Percentiles rank a stretch among this genome's conserved stretches.
phyloP scores from a whole-genome alignment of 2,329 filamentous ascomycete species.

The Leptographium procerum region DNA sequence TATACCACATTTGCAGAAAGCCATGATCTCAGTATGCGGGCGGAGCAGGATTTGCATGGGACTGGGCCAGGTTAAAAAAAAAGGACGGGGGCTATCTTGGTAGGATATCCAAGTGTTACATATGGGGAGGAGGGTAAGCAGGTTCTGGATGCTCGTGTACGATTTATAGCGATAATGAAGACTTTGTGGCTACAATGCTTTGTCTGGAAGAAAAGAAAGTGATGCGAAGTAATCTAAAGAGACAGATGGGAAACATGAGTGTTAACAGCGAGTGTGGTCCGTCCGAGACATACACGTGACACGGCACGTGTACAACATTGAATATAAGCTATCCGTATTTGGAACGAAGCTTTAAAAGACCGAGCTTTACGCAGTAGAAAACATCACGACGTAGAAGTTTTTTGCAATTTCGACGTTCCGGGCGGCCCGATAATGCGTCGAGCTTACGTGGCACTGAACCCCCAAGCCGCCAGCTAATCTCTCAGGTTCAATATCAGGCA shows the following conservation, averaged over 20 bases:
- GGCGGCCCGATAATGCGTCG: neutral
- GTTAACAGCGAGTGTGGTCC: too few relatives aligned
- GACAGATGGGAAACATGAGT: too few relatives aligned
- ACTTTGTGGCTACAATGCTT: slow-evolving; percentile 3
- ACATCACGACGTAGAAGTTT: slow-evolving; percentile 4
- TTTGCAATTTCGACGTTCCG: neutral
- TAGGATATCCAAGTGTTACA: neutral
- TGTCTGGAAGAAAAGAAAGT: too few relatives aligned
- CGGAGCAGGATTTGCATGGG: slow-evolving; percentile 4
- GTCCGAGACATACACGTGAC: neutral
- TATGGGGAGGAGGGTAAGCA: neutral
- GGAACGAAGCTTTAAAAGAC: slow-evolving; percentile 3
- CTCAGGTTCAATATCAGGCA: neutral
- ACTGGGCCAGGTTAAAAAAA: neutral
- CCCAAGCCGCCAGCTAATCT: neutral
- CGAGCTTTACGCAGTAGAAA: slow-evolving; percentile 9
- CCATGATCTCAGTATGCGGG: slow-evolving; percentile 8
- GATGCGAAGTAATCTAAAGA: too few relatives aligned
- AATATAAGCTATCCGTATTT: neutral
- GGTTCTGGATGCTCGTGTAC: slow-evolving; percentile 7
- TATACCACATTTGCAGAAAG: slow-evolving; percentile 15
- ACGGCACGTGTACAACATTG: neutral
- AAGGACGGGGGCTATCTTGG: neutral
- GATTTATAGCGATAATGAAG: neutral
- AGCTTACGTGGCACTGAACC: neutral